Conservation (phyloP, 352 stramenopile genomes). For the Blastocystis sp. region DNA sequence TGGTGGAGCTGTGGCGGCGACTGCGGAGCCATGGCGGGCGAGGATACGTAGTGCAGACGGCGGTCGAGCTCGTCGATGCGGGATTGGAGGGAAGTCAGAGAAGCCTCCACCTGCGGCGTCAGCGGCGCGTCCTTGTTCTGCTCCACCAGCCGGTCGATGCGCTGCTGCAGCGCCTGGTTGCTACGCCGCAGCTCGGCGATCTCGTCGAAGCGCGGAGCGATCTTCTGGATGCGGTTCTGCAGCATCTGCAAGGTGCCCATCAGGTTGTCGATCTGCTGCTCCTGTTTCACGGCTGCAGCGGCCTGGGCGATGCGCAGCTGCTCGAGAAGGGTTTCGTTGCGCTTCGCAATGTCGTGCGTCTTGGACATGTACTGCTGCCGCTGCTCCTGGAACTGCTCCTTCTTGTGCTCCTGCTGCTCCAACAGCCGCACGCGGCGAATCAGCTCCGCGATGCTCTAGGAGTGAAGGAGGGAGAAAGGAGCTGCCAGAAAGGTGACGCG, state of each 20-base stretch:
- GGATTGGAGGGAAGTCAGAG: neutral
- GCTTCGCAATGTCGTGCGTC: neutral
- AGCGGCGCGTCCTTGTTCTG: neutral
- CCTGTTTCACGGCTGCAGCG: neutral
- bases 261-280: slow-evolving; percentile 28
- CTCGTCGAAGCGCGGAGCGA: slow-evolving; percentile 47
- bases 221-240: slow-evolving; percentile 7
- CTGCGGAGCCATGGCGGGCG: neutral
- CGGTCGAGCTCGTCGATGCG: neutral
- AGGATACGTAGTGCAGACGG: neutral
- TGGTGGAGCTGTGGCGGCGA: neutral
- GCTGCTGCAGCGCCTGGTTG: slow-evolving; percentile 1
- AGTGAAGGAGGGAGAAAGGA: neutral
- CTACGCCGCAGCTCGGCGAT: neutral
- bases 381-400: neutral
- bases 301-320: slow-evolving; percentile 1
- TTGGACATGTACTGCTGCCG: neutral
- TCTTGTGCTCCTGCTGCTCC: slow-evolving; percentile 10
- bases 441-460: slow-evolving; percentile 42
- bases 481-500: slow-evolving; percentile 8
- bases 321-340: slow-evolving; percentile 1
- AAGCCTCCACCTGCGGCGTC: neutral
- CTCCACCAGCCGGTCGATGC: neutral
- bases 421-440: slow-evolving; percentile 32
- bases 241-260: slow-evolving; percentile 12